Evolutionary conservation across 2,329 filamentous ascomycete genomes (phyloP), one percentile per base, ranked within the genome.

Genomic region (Botryotinia narcissicola): DNA sequence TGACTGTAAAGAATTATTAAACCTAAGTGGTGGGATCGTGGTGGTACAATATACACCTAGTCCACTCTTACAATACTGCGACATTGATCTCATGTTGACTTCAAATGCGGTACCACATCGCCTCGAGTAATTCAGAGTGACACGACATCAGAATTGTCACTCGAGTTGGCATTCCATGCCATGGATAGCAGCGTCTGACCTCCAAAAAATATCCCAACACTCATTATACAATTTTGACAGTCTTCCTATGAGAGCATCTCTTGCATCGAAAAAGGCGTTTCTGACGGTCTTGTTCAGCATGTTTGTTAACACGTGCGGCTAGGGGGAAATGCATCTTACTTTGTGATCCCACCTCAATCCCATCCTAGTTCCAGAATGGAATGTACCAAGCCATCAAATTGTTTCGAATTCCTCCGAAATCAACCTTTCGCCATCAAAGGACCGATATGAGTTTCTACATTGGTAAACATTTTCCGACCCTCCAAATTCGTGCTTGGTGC

Each of bases 361-460:
- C 16, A 66, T 32, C 61, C 69, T 64, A 72, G 61, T 46, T 67
- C 70, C 51, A 68, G 67, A 32, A 46, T 72, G 63, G 70, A 57
- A 72, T 66, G 37, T 72, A 57, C 63, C 37, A 62, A 48, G 37
- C 40, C 40, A 70, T 66, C 40, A 46, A 57, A 37, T n/a, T 66
- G 35, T 59, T 29, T 57, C 22, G 40, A 59, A 59, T 68, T 32
- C 48, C 42, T 25, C 70, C 63, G 62, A 60, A 40, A 44, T 67
- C 46, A 18, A 29, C 35, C 35, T 42, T 72, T 72, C 70, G 54
- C 70, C 62, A 72, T 67, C 51, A 54, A 72, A 72, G 70, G 70
- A 72, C 70, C 70, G 70, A 72, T 72, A 72, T 72, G 59, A 64
- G 25, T 72, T 72, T 68, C 62, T 67, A 25, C 40, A 68, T 68